Base-by-base conservation (phyloP, 805 yeast genomes). In the Starmera amethionina region DNA sequence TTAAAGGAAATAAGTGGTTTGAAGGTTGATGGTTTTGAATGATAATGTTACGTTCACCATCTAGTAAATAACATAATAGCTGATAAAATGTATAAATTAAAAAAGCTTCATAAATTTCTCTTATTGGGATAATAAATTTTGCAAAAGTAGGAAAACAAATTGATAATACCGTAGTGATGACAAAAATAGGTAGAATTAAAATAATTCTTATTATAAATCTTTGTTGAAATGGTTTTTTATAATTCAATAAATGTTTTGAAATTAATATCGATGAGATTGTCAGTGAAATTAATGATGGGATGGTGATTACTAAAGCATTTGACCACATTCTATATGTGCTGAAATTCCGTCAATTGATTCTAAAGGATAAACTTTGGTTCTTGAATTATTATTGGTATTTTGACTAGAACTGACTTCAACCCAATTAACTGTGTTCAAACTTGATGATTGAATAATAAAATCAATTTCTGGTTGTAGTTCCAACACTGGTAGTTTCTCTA, bases 81-180 rank as follows among this genome's bases (percentile, higher is more conserved):
- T 90, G 73, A 65, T 85, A 90, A 58, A 93, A 93, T 2, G 96
- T 87, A 60, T 93, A 93, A 30, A 93, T 84, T 30, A 89, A 96
- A 62, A 93, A 86, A 0, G 97, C 97, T 60, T 93, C 98, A 60
- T 93, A 93, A 2, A 90, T 75, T 56, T 93, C 98, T 35, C 93
- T 68, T 0, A 84, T 51, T 0, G 96, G 95, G 49, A 83, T 93
- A 3, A 87, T 49, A 42, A 67, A 65, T 41, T 58, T 63, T 37
- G 69, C 76, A 28, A 64, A 45, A 5, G 49, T 48, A n/a, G 67
- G 75, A 57, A 67, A 63, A 14, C 65, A 62, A 16, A 80, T 67
- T 49, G 77, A 70, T 4, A 73, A 49, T 52, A 74, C 82, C 54
- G 95, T 82, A 10, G 87, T 70, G 0, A 80, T 45, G 5, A 94